phyloP scores from a whole-genome alignment of 1,284 basidiomycete species.

The Pseudomicrostroma phylloplanum region DNA sequence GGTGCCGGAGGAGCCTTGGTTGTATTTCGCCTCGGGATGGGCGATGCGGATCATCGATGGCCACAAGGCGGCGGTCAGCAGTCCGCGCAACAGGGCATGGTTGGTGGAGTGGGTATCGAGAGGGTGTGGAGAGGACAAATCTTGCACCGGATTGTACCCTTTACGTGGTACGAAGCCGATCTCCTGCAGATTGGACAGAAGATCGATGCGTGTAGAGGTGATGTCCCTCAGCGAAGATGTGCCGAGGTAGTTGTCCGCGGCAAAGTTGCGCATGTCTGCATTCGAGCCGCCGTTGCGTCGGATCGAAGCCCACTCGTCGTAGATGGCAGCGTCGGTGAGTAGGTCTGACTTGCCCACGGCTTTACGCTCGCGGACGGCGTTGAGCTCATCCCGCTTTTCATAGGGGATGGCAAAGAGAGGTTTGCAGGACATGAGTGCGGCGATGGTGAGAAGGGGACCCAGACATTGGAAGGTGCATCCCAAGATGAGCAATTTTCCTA shows the following conservation, averaged over 20 bases:
- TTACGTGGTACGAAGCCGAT: conserved; percentile 63
- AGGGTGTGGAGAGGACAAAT: conserved; percentile 2
- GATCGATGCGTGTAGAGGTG: conserved; percentile 69
- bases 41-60: conserved; percentile 55
- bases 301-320: conserved; percentile 62
- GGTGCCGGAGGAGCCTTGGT: conserved; percentile 38
- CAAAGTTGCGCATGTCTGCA: conserved; percentile 61
- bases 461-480: conserved; percentile 46
- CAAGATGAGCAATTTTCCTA: conserved; percentile 65
- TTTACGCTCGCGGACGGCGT: conserved; percentile 62
- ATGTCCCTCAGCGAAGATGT: conserved; percentile 71
- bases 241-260: conserved; percentile 83
- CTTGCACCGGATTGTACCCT: conserved; percentile 41
- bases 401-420: conserved; percentile 74
- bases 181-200: conserved; percentile 65
- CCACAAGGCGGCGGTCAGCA: conserved; percentile 50
- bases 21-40: conserved; percentile 36
- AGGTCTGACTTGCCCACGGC: conserved; percentile 73
- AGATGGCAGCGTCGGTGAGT: conserved; percentile 73
- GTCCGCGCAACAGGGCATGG: conserved; percentile 28
- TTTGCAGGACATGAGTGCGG: conserved; percentile 77
- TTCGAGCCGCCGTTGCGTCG: conserved; percentile 57
- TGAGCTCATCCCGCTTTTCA: conserved; percentile 66
- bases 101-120: conserved; percentile 31
- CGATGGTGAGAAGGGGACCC: conserved; percentile 51